Evolutionary conservation across 257 asterid genomes (phyloP), one percentile per base, ranked within the genome.

Genomic region (Scutellaria baicalensis): DNA sequence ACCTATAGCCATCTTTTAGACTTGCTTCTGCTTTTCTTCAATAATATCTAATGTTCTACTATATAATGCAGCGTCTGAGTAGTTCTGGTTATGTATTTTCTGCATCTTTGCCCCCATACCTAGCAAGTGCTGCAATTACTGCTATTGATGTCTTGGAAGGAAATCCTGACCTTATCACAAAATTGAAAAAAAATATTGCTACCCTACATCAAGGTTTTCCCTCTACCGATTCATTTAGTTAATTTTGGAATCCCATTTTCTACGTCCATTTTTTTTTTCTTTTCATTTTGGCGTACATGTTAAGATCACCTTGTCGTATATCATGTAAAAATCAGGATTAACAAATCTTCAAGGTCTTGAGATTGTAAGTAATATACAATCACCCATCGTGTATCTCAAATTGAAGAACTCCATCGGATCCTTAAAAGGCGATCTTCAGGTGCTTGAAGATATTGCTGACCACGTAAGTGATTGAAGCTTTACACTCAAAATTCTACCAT

Each of bases 41-140:
- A 38, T 16, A 36, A 69, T 45, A 49, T 47, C 62, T 59, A 38
- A 18, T 78, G 11, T n/a, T 16, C 18, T 61, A 20, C 39, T 71
- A 62, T 43, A 38, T 21, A 40, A 83, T 70, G 80, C 92, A 87
- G 92, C 90, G 90, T 45, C 89, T 87, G 69, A 87, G 93, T 75
- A 85, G 91, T 80, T 85, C 96, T 59, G 94, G 94, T 47, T 89
- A 89, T 64, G 95, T 87, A 35, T 89, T 89, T 75, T 89, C 95
- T 78, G 96, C 96, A 18, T 87, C 95, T 59, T 78, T 87, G 79
- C 95, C 96, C 55, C 96, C 96, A n/a, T 89, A 89, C 78, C 87
- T 89, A 31, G 96, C 96, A 33, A 85, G 90, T 79, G 92, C 90
- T 23, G 95, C 96, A 52, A 82, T 89, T 69, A 89, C 87, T 16